Evolutionary conservation across 192 early-diverging fungal species (phyloP).

Genomic region (Entomortierella beljakovae): DNA sequence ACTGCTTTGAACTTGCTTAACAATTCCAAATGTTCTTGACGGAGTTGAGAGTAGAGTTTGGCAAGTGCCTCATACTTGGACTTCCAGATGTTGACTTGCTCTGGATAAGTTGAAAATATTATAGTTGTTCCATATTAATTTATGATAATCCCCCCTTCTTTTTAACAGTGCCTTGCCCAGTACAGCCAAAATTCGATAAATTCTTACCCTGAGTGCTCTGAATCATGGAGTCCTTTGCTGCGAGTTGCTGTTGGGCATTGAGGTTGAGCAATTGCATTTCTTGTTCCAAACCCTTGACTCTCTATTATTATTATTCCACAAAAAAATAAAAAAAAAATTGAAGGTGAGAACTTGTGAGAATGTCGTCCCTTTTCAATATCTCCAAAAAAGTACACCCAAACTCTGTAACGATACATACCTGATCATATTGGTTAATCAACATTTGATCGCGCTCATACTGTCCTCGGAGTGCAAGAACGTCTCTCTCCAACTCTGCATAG

Average conservation of each 20-base stretch:
- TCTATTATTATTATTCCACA: constrained; percentile 47
- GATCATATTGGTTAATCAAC: constrained; percentile 88
- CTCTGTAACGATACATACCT: constrained; percentile 52
- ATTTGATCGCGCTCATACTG: constrained; percentile 88
- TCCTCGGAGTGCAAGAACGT: constrained; percentile 80
- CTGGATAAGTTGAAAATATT: constrained; percentile 37
- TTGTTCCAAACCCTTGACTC: constrained; percentile 86
- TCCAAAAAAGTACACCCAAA: neutral
- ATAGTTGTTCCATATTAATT: neutral
- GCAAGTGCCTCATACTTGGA: constrained; percentile 98
- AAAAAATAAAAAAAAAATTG: constrained; percentile 9
- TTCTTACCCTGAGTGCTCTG: constrained; percentile 78
- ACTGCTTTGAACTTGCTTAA: constrained; percentile 91
- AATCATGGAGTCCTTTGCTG: constrained; percentile 88
- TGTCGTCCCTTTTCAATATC: neutral
- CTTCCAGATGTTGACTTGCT: constrained; percentile 96
- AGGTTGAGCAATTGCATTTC: constrained; percentile 81
- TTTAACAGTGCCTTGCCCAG: no score
- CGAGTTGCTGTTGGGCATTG: constrained; percentile 77
- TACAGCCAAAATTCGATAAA: neutral
- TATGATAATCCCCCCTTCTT: no score
- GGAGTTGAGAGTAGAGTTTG: constrained; percentile 96
- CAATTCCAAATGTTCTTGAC: constrained; percentile 95
- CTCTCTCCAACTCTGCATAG: constrained; percentile 81
- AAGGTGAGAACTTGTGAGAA: neutral